Evolutionary conservation across 2,329 filamentous ascomycete species (phyloP), one percentile per base, ranked within the genome.

Genomic region (Aotearoamyces nothofagi): DNA sequence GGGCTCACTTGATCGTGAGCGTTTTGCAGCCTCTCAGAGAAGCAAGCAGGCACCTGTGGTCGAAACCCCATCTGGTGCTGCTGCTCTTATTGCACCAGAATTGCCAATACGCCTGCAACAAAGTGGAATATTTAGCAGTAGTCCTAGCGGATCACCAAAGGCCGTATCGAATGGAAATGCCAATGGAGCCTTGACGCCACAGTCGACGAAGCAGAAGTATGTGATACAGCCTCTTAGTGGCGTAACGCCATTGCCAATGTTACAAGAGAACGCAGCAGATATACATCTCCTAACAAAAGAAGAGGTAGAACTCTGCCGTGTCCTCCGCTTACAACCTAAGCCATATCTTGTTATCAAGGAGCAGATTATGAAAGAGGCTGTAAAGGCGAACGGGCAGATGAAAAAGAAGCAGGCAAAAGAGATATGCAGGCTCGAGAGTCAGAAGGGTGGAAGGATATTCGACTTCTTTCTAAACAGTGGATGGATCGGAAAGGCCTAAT

Each of bases 261-360:
- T 59, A 43, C 63, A 58, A 40, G 72, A 61, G 51, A 78, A 72
- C 19, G 74, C 80, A 1, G 67, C 79, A 0, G 90, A 96, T 49
- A 55, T 87, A 15, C 90, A 96, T 44, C 68, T 98, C 0, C 60
- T 98, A 24, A 82, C 79, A 1, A 66, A 74, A 1, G 83, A 92
- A 39, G 90, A 98, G 52, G 61, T 71, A 4, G 82, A 92, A 45
- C 59, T 98, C 1, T 98, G 90, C 57, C 80, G 81, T 42, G 66
- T 78, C 22, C 66, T 92, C 9, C 71, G 84, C 23, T 58, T 98
- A 29, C 79, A 90, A 52, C 90, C 90, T 1, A 98, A 98, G 57
- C 82, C 90, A 2, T 98, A 94, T 51, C 56, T 94, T 4, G 83
- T 83, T 47, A 83, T 96, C 54, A 98, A 98, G 54, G 84, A 94